These are phyloP conservation scores for Niveomyces coronatus DNA, from an alignment of 2,329 filamentous ascomycete species.

Conservation along the genomic window DNA sequence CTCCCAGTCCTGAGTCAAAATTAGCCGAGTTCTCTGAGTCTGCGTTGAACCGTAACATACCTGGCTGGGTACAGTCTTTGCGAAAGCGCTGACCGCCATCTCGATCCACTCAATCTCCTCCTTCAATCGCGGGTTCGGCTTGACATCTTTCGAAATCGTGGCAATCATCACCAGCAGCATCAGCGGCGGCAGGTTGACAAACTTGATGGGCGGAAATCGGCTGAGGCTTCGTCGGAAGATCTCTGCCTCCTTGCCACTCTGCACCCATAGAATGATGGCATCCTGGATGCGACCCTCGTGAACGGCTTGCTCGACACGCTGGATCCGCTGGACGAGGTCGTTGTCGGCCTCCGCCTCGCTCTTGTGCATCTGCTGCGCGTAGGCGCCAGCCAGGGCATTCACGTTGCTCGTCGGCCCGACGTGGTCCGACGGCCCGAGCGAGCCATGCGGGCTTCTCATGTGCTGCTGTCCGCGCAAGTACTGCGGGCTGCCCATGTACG, in stretches of 20 bases:
- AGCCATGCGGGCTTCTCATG: constrained; percentile 24
- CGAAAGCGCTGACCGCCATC: constrained; percentile 45
- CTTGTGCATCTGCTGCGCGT: constrained; percentile 25
- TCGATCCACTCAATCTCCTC: constrained; percentile 52
- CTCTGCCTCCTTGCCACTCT: constrained; percentile 50
- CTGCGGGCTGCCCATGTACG: constrained; percentile 27
- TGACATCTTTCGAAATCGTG: constrained; percentile 50
- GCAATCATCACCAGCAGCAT: constrained; percentile 55
- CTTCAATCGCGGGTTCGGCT: constrained; percentile 38
- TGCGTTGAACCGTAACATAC: constrained; percentile 31
- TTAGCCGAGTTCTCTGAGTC: background rate
- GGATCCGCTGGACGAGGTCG: constrained; percentile 46
- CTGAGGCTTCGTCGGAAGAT: constrained; percentile 43
- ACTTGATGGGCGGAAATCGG: constrained; percentile 27
- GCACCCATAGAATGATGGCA: constrained; percentile 57
- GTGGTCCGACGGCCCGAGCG: constrained; percentile 24
- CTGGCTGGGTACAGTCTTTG: constrained; percentile 35
- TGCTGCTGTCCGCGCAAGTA: constrained; percentile 25
- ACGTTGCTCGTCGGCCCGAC: constrained; percentile 22
- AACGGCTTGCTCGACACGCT: constrained; percentile 53
- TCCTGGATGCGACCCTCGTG: constrained; percentile 50
- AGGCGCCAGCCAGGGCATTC: constrained; percentile 24
- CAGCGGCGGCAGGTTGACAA: constrained; percentile 48
- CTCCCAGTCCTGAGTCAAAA: constrained; percentile 25
- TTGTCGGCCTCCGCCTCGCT: constrained; percentile 27